phyloP scores from a whole-genome alignment of 345 rosid genomes.

The Cardamine resedifolia region DNA sequence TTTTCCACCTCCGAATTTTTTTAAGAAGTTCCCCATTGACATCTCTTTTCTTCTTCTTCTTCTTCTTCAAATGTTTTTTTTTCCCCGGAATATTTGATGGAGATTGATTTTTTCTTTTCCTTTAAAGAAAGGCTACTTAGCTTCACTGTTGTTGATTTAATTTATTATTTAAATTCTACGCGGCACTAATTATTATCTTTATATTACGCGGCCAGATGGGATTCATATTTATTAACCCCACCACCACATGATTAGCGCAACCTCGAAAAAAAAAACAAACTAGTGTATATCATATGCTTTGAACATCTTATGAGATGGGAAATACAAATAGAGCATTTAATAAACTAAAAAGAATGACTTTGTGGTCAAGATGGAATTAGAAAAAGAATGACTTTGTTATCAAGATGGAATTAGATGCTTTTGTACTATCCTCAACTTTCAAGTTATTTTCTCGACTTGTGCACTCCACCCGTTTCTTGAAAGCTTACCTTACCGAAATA shows the following conservation, averaged over 20 bases:
- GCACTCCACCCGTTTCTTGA: conserved; percentile 10
- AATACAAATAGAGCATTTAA: not conserved
- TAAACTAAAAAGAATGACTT: not conserved
- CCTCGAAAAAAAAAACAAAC: not conserved
- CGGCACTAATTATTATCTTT: not conserved
- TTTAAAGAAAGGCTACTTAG: not conserved
- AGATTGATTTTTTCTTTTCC: not conserved
- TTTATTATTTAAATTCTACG: not conserved
- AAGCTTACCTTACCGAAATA: not conserved
- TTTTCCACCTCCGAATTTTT: conserved; percentile 29
- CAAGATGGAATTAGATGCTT: conserved; percentile 23
- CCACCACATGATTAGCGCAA: not conserved
- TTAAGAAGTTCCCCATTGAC: conserved; percentile 29
- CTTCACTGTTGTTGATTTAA: not conserved
- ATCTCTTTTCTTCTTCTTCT: conserved; percentile 28
- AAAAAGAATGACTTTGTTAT: conserved; percentile 14
- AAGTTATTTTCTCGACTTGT: conserved; percentile 4
- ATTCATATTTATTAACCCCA: not conserved
- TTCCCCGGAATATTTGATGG: too few relatives aligned
- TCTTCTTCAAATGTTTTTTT: too few relatives aligned
- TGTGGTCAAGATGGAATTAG: not conserved
- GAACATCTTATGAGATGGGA: not conserved
- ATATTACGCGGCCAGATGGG: not conserved
- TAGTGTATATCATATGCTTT: not conserved
- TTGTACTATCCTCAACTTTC: not conserved